These are phyloP conservation scores for Euphorbia celastroides DNA, from an alignment of 441 rosid genomes.

Conservation along the genomic window DNA sequence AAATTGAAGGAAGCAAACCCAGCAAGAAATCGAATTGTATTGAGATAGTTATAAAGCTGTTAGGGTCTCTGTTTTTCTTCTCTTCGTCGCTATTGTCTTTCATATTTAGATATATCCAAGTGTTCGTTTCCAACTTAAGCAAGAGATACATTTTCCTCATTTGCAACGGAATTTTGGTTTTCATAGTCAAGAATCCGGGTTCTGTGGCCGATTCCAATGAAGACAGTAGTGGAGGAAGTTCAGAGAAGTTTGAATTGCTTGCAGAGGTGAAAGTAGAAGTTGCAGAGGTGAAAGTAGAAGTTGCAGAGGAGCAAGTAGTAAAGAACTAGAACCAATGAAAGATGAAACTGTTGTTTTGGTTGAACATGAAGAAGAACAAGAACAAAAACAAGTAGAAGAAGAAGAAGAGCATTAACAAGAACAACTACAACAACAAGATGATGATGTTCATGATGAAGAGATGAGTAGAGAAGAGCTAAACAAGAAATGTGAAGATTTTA, in stretches of 20 bases:
- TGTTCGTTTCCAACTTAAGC: conserved; percentile 26
- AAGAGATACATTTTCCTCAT: conserved; percentile 51
- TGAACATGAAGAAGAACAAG: neutral
- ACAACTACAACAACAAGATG: too few species aligned
- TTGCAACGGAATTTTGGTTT: conserved; percentile 51
- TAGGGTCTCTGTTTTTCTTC: conserved; percentile 35
- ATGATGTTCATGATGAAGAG: neutral
- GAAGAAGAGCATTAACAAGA: too few species aligned
- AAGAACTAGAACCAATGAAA: conserved; percentile 13
- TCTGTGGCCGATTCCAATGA: conserved; percentile 20
- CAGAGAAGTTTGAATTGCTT: neutral
- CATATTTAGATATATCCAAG: conserved; percentile 21
- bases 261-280: conserved; percentile 14
- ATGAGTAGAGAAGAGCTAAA: neutral
- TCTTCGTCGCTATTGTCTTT: conserved; percentile 30
- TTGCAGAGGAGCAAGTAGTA: too few species aligned
- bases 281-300: neutral
- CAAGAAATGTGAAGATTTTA: neutral
- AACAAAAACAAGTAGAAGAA: too few species aligned
- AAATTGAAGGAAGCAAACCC: neutral
- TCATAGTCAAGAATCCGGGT: conserved; percentile 46
- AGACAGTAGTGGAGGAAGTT: conserved; percentile 1
- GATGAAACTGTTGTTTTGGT: neutral
- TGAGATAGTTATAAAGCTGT: conserved; percentile 24
- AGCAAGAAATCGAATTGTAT: neutral